Evolutionary conservation across 176 grass and related monocot species (phyloP), one percentile per base, ranked within the genome.

Genomic region (Rhynchospora pubera): DNA sequence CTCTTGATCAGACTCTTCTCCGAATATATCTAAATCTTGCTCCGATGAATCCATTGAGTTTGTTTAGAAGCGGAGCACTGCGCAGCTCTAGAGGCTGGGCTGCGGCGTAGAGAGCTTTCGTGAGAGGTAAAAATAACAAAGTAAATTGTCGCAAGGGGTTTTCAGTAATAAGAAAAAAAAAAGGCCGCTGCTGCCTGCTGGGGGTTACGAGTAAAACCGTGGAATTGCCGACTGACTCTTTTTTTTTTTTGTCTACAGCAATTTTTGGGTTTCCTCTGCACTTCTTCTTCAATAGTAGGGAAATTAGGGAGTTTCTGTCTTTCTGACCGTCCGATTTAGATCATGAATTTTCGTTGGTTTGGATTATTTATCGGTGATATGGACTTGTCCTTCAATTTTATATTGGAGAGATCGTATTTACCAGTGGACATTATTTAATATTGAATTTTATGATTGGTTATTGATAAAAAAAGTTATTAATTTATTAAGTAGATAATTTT

Each of bases 41-140:
- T 90, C 94, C 42, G 94, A 79, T 72, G 89, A 94, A 89, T 94
- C 90, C 95, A 97, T n/a, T 67, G 7, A 43, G 30, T 67, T 42
- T 4, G 39, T 45, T 70, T 0, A 39, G 34, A 6, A 70, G 2
- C 34, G 39, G 16, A 19, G n/a, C n/a, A n/a, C n/a, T n/a, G n/a
- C n/a, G 58, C n/a, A 76, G 72, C 50, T 71, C 5, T 48, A 23
- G 18, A 28, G 9, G 22, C 48, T 76, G 48, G 9, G 11, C 48
- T 76, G 72, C 48, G 47, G 65, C 34, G 34, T 44, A 43, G 65
- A 69, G 34, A 69, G 34, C 65, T 69, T 45, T 6, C 65, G 65
- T n/a, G 9, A 44, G 15, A 39, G 65, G 13, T 14, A 9, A 69
- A 15, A 69, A 69, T n/a, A 2, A 11, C 2, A 1, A n/a, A 61